Evolutionary conservation across 169 alveolate species (phyloP).

Genomic region (Plasmodium chabaudi): DNA sequence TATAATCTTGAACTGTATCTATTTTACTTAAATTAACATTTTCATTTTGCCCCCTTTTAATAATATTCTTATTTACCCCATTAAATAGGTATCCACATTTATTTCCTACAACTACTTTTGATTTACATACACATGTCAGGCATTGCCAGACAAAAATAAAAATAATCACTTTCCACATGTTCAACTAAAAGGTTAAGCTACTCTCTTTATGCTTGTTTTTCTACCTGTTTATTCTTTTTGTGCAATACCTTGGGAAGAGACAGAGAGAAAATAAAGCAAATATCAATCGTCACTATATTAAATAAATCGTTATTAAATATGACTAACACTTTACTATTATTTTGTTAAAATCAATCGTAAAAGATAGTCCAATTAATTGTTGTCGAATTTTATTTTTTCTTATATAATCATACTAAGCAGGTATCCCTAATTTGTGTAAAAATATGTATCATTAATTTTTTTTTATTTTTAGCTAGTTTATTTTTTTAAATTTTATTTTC

Average conservation of each 20-base stretch:
- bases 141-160: too few relatives aligned
- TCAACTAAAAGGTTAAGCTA: too few relatives aligned
- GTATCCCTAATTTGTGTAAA: too few relatives aligned
- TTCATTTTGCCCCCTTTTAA: neutral
- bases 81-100: neutral
- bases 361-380: neutral
- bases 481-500: too few relatives aligned
- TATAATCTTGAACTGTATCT: slow-evolving; percentile 3
- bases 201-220: neutral
- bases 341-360: neutral
- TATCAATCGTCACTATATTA: neutral
- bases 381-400: too few relatives aligned
- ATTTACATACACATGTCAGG: too few relatives aligned
- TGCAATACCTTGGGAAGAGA: neutral
- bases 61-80: neutral
- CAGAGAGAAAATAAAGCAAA: neutral
- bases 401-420: too few relatives aligned
- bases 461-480: too few relatives aligned
- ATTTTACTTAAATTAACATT: neutral
- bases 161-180: too few relatives aligned
- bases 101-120: neutral
- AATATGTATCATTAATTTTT: too few relatives aligned
- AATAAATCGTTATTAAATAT: neutral
- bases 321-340: neutral
- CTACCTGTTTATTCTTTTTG: neutral